A percentile compares a stretch with the other conserved stretches of the same genome.
Conservation (phyloP, 1,284 basidiomycete genomes). For the Cryptococcus jaspeensis region DNA sequence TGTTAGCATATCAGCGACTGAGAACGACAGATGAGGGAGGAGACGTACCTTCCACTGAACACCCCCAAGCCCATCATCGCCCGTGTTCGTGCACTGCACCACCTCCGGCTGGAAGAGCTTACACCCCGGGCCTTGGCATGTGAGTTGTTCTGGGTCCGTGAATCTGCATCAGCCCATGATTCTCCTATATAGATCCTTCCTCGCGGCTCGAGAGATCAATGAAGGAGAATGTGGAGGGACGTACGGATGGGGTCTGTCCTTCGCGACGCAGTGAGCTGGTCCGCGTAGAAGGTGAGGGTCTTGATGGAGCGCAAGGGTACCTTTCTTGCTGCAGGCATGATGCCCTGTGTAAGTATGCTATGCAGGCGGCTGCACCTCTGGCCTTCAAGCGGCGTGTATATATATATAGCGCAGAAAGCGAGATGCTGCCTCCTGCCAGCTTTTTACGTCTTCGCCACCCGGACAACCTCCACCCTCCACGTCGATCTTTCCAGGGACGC, state of each 20-base stretch:
- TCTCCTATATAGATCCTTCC: background rate
- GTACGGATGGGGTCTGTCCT: constrained; percentile 64
- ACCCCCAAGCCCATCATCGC: constrained; percentile 65
- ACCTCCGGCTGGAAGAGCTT: constrained; percentile 73
- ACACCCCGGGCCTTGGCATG: constrained; percentile 77
- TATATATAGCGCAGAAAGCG: background rate
- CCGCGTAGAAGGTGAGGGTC: constrained; percentile 76
- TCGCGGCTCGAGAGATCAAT: background rate
- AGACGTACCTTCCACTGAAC: constrained; percentile 76
- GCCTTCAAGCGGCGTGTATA: no score
- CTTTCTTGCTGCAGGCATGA: constrained; percentile 19
- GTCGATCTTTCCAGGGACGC: constrained; percentile 8
- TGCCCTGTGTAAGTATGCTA: background rate
- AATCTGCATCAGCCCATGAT: background rate
- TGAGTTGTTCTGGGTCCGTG: constrained; percentile 60
- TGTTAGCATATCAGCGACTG: background rate
- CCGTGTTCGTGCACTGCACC: constrained; percentile 77
- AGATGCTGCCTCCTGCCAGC: no score
- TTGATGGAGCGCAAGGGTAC: constrained; percentile 67
- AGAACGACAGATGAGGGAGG: background rate
- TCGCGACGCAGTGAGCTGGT: constrained; percentile 63
- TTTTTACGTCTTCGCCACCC: constrained; percentile 8
- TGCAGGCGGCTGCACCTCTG: no score
- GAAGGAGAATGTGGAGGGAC: constrained; percentile 1
- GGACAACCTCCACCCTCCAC: constrained; percentile 15